A percentile compares a stretch with the other conserved stretches of the same genome.
Conservation (phyloP, 2,329 filamentous ascomycete genomes). For the Helotiales sp. region DNA sequence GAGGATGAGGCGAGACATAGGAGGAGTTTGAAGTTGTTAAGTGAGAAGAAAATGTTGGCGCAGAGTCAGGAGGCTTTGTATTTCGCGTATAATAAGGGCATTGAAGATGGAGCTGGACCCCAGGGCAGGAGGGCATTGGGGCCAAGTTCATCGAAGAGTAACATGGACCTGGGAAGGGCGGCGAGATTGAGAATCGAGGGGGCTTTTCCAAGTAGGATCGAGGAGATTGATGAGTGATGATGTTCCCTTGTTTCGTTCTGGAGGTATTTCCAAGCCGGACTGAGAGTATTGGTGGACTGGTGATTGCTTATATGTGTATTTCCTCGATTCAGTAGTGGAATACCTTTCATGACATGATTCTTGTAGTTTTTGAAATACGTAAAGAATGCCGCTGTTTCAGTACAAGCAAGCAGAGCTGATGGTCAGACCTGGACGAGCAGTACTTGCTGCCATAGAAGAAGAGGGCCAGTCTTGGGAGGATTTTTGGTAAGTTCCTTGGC, state of each 20-base stretch:
- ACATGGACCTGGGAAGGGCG: constrained; percentile 18
- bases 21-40: constrained; percentile 24
- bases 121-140: constrained; percentile 21
- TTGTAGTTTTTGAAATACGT: not conserved
- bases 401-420: too few species aligned
- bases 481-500: too few species aligned
- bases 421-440: too few species aligned
- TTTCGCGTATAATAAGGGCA: constrained; percentile 23
- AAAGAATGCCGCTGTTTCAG: too few species aligned
- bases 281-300: not conserved
- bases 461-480: too few species aligned
- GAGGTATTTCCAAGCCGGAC: not conserved
- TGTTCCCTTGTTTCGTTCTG: not conserved
- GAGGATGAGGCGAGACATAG: constrained; percentile 31
- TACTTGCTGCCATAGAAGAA: too few species aligned
- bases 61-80: constrained; percentile 25
- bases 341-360: not conserved
- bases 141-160: constrained; percentile 16
- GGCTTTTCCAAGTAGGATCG: constrained; percentile 11
- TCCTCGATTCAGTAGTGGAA: not conserved
- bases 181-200: constrained; percentile 12
- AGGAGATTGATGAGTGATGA: constrained; percentile 19
- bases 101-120: constrained; percentile 14
- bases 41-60: constrained; percentile 27
- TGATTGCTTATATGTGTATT: not conserved